Conservation (phyloP, 371 early-diverging fungal genomes). For the Conidiobolus incongruus region DNA sequence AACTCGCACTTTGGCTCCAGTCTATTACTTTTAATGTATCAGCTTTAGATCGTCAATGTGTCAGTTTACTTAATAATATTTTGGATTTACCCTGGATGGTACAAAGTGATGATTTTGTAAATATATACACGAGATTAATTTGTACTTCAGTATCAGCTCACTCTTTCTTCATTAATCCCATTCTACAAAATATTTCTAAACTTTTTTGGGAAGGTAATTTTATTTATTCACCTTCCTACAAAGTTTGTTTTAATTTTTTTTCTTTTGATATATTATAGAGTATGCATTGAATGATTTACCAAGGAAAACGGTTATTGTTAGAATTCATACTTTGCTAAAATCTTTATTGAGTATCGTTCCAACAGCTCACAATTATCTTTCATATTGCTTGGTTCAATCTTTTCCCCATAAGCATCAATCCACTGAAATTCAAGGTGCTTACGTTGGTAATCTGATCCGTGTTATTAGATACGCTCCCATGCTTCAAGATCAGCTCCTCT, state of each 20-base stretch:
- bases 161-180: neutral
- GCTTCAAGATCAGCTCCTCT: constrained; percentile 43
- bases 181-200: neutral
- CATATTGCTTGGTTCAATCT: constrained; percentile 7
- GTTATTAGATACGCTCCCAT: constrained; percentile 52
- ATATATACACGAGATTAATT: neutral
- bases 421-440: constrained; percentile 36
- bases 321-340: neutral
- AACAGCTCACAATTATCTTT: neutral
- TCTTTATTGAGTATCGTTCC: neutral
- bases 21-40: neutral
- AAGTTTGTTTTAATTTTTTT: neutral
- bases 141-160: neutral
- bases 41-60: neutral
- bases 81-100: neutral
- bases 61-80: neutral
- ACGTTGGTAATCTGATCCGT: constrained; percentile 45
- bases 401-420: constrained; percentile 61
- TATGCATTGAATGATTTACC: too few relatives aligned
- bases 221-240: neutral
- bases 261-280: too few relatives aligned
- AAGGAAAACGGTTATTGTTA: neutral
- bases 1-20: neutral
- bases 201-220: neutral
- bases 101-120: neutral